Conservation (phyloP, 768 basidiomycete species). For the Agrocybe praecox region DNA sequence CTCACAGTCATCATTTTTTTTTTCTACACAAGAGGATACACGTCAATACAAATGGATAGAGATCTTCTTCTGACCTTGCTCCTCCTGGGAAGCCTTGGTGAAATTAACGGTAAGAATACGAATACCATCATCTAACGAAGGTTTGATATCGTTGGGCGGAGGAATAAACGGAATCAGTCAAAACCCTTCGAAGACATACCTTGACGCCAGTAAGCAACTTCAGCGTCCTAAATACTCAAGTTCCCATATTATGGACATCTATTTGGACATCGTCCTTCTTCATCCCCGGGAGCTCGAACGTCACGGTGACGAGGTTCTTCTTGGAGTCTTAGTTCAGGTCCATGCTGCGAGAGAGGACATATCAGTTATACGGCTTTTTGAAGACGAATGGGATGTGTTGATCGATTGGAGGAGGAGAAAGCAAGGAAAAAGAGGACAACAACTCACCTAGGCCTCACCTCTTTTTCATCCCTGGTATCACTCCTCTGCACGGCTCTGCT, state of each 20-base stretch:
- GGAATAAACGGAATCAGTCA: background rate
- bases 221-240: conserved; percentile 51
- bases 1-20: too few relatives aligned
- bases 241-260: conserved; percentile 47
- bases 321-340: conserved; percentile 51
- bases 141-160: conserved; percentile 18
- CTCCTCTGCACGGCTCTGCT: too few relatives aligned
- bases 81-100: conserved; percentile 45
- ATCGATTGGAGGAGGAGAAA: too few relatives aligned
- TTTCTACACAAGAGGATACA: too few relatives aligned
- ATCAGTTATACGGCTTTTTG: too few relatives aligned
- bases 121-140: conserved; percentile 50
- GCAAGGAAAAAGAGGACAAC: too few relatives aligned
- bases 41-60: conserved; percentile 28
- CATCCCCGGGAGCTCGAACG: conserved; percentile 59
- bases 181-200: conserved; percentile 38
- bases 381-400: background rate
- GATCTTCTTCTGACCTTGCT: conserved; percentile 31
- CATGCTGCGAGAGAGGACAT: conserved; percentile 46
- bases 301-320: conserved; percentile 49
- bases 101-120: conserved; percentile 49
- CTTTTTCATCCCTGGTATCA: too few relatives aligned
- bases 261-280: conserved; percentile 50
- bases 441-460: too few relatives aligned
- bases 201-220: conserved; percentile 52